These are phyloP conservation scores for Yamadazyma akitaensis DNA, from an alignment of 805 yeast species.

Conservation along the genomic window DNA sequence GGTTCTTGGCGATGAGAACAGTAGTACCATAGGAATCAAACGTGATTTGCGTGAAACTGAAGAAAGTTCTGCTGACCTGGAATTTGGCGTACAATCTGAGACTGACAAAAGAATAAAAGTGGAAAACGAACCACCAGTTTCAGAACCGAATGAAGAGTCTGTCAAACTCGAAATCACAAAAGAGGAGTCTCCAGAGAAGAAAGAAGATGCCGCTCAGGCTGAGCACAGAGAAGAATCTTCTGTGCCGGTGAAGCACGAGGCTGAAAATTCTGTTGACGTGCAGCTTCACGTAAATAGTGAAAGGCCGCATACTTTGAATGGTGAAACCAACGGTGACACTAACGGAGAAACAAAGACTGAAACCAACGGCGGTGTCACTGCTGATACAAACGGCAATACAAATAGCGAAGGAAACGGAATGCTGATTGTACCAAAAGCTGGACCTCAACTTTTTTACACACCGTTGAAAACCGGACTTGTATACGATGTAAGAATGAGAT, in stretches of 20 bases:
- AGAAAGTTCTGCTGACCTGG: not conserved
- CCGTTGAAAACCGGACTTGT: constrained; percentile 89
- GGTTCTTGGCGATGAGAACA: not conserved
- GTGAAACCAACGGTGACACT: not conserved
- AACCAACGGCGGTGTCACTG: not conserved
- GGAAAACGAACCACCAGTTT: not conserved
- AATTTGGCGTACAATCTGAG: not conserved
- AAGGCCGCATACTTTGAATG: not conserved
- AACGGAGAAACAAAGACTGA: not conserved
- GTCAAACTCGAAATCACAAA: not conserved
- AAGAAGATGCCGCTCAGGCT: not conserved
- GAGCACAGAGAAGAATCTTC: not conserved
- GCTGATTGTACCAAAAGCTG: constrained; percentile 49
- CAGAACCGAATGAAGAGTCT: not conserved
- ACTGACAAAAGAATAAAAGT: not conserved
- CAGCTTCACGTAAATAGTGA: not conserved
- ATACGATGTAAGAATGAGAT: constrained; percentile 96
- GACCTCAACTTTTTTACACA: constrained; percentile 66
- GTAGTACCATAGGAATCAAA: not conserved
- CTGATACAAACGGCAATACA: not conserved
- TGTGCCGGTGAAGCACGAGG: not conserved
- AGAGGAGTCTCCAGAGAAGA: not conserved
- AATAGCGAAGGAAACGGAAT: not conserved
- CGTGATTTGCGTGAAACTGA: not conserved
- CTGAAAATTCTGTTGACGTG: not conserved